Percentiles rank a stretch among this genome's conserved stretches.
Conservation (phyloP, 2,329 filamentous ascomycete species). For the Arthrobotrys pseudoclavata region DNA sequence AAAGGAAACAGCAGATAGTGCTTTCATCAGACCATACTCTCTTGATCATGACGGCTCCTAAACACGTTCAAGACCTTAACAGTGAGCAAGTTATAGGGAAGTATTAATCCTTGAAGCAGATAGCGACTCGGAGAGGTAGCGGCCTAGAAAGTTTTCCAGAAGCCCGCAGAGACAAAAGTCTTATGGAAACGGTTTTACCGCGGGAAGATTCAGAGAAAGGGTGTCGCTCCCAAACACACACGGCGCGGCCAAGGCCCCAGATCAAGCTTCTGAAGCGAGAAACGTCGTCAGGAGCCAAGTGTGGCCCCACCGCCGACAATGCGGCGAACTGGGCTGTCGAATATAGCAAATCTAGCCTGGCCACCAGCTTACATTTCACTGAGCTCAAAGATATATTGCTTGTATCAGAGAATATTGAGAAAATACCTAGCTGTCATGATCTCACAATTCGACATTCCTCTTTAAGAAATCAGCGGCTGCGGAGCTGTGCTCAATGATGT, state of each 20-base stretch:
- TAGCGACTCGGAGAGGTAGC: slow-evolving; percentile 38
- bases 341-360: slow-evolving; percentile 41
- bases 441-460: slow-evolving; percentile 32
- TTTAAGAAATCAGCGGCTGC: slow-evolving; percentile 29
- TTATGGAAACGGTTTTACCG: slow-evolving; percentile 37
- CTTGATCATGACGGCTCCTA: slow-evolving; percentile 19
- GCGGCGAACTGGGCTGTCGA: slow-evolving; percentile 50
- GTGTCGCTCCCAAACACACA: slow-evolving; percentile 56
- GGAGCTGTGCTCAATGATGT: slow-evolving; percentile 2
- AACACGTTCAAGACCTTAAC: slow-evolving; percentile 39
- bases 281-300: slow-evolving; percentile 60
- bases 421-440: slow-evolving; percentile 19
- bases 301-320: slow-evolving; percentile 56
- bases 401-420: slow-evolving; percentile 35
- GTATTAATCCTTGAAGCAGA: slow-evolving; percentile 46
- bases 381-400: slow-evolving; percentile 18
- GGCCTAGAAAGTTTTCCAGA: slow-evolving; percentile 34
- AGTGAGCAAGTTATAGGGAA: slow-evolving; percentile 34
- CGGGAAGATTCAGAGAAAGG: slow-evolving; percentile 48
- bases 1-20: slow-evolving; percentile 37
- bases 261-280: slow-evolving; percentile 60
- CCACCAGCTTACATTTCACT: slow-evolving; percentile 6
- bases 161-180: slow-evolving; percentile 12
- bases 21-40: slow-evolving; percentile 34
- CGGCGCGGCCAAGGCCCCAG: slow-evolving; percentile 59